Base-by-base conservation (phyloP, 2,329 filamentous ascomycete species). In the Davidsoniella eucalypti region DNA sequence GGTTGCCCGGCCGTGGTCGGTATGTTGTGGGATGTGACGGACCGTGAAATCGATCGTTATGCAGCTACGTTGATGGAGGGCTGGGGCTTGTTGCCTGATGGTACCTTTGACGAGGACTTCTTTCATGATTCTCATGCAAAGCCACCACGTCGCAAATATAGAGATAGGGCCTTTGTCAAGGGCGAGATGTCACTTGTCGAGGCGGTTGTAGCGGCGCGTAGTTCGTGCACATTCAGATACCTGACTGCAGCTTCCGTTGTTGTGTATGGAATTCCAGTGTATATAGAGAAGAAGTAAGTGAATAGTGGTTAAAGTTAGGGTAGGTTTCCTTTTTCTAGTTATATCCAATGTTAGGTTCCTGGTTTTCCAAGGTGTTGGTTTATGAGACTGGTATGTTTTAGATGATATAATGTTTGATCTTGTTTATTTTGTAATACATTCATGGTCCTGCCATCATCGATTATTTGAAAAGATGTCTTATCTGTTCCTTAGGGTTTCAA, bases 11-110 rank as follows among this genome's bases (percentile, higher is more conserved):
- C 90, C 0, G 78, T 96, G 8, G 80, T 96, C 2, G 92, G 87
- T 43, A 95, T 88, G 14, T 70, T 98, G 37, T 98, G 92, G 92
- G 92, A 98, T 64, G 92, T 98, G 46, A 98, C 92, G 8, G 92
- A 98, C 63, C 85, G 85, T 59, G 92, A 98, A 63, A 94, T 95
- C 62, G 93, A 98, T 67, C 83, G 88, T 16, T 94, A 94, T 63
- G 84, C 88, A 0, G 78, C 82, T 33, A 72, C 75, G 23, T 70
- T 84, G 2, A 84, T 94, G 61, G 84, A 92, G 61, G 74, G 82
- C 58, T 98, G 92, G 92, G 92, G 92, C 0, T 63, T 98, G 5
- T 68, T 84, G 49, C 60, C 64, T 1, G 58, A 57, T 63, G 72
- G 72, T 52, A 63, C 69, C 6, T 72, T 69, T 54, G 61, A 63